Evolutionary conservation across 768 basidiomycete species (phyloP), one percentile per base, ranked within the genome.

Genomic region (Boletus patriciae): DNA sequence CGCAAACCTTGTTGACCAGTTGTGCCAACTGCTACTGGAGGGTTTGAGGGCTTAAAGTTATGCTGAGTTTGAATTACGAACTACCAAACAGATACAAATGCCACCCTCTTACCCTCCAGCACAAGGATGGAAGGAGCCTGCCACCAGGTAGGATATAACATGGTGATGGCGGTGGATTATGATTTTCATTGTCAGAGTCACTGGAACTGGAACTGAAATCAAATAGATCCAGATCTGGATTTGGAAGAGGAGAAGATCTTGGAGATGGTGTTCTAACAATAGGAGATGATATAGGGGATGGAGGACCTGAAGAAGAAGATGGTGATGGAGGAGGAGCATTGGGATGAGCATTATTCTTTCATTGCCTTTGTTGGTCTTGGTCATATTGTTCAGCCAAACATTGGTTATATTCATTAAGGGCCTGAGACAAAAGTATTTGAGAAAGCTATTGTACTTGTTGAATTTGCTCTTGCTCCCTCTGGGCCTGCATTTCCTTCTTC

Each of bases 21-120:
- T 50, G 40, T 50, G 27, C 50, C 40, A 50, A 40, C 50, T 3
- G 5, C 46, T 33, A 23, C 54, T 53, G 44, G 34, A 53, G 44
- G 36, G 36, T 10, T 53, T 21, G 44, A 53, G 44, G 44, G 36
- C 3, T 2, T 3, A 49, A 38, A 45, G 2, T 16, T 38, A n/a
- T 0, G 10, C 15, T 49, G 48, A 37, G 48, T 49, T 38, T 13
- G 23, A 49, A 49, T 43, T 43, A 13, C 31, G 9, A 31, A 4
- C 6, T 43, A n/a, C 13, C 19, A 25, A 43, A 43, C 7, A 44
- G 3, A 15, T 6, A 27, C 23, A 44, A 9, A 12, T 12, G 23
- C 10, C 12, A 3, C 23, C 34, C 36, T 37, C 34, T 23, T 37
- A 11, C 5, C 36, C 34, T 49, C 47, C 34, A 49, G 47, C 47